Evolutionary conservation across 345 rosid species (phyloP).

Genomic region (Hypericum androsaemum): DNA sequence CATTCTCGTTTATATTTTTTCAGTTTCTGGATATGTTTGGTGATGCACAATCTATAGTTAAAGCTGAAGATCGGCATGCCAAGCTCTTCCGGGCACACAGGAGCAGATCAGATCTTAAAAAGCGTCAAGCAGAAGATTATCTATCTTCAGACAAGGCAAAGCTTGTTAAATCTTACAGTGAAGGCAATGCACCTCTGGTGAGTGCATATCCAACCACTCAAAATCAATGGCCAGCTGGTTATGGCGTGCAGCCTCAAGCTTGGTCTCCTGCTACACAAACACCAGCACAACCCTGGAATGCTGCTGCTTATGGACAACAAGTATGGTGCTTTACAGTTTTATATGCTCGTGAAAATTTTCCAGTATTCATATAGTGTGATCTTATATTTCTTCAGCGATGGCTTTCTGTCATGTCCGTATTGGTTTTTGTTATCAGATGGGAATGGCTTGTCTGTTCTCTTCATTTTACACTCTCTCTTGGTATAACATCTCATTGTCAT

Average conservation of each 20-base stretch:
- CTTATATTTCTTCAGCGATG: too few relatives aligned
- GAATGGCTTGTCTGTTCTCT: too few relatives aligned
- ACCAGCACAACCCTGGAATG: constrained; percentile 55
- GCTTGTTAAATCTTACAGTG: constrained; percentile 50
- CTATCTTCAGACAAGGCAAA: constrained; percentile 72
- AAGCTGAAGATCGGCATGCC: constrained; percentile 77
- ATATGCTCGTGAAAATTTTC: too few relatives aligned
- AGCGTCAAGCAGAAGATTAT: constrained; percentile 79
- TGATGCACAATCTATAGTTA: constrained; percentile 50
- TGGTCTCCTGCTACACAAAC: constrained; percentile 72
- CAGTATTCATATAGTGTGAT: too few relatives aligned
- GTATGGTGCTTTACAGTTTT: constrained; percentile 17
- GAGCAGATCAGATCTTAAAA: constrained; percentile 56
- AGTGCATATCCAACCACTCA: constrained; percentile 69
- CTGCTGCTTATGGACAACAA: constrained; percentile 75
- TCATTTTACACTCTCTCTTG: too few relatives aligned
- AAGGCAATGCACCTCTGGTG: constrained; percentile 43
- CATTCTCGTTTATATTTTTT: constrained; percentile 10
- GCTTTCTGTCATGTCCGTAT: too few relatives aligned
- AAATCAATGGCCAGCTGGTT: constrained; percentile 75
- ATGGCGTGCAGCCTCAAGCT: constrained; percentile 70
- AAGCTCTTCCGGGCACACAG: constrained; percentile 57
- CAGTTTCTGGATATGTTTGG: constrained; percentile 85
- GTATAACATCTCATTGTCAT: too few relatives aligned
- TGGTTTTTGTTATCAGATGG: too few relatives aligned